phyloP scores from a whole-genome alignment of 495 filamentous ascomycete species.

The Penicillium macrosclerotiorum region DNA sequence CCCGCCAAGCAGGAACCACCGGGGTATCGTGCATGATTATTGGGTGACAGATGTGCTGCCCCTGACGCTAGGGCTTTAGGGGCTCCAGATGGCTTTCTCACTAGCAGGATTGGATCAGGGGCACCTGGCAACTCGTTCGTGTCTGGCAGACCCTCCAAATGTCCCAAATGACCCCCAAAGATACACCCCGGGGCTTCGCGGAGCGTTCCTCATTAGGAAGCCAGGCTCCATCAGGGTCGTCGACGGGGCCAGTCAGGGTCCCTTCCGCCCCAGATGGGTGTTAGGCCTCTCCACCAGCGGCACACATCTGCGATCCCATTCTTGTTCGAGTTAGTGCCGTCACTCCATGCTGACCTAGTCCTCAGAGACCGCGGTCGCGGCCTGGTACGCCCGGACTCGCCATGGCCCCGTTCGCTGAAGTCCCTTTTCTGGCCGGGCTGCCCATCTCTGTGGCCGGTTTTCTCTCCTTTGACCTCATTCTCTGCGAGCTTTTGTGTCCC shows the following conservation, averaged over 20 bases:
- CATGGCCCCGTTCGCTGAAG: neutral
- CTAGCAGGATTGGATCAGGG: slow-evolving; percentile 18
- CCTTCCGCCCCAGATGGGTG: neutral
- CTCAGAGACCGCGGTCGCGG: neutral
- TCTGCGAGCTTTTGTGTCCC: slow-evolving; percentile 30
- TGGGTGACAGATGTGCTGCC: slow-evolving; percentile 8
- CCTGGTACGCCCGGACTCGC: slow-evolving; percentile 1
- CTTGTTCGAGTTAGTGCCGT: slow-evolving; percentile 12
- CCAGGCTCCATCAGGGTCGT: slow-evolving; percentile 1
- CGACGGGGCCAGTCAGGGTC: slow-evolving; percentile 17
- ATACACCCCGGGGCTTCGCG: slow-evolving; percentile 5
- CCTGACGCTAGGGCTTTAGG: slow-evolving; percentile 22
- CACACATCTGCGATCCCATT: slow-evolving; percentile 5
- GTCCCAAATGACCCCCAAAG: neutral
- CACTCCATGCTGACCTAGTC: slow-evolving; percentile 6
- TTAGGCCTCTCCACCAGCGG: neutral
- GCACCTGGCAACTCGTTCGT: slow-evolving; percentile 1
- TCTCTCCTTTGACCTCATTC: slow-evolving; percentile 26
- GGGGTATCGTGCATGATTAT: slow-evolving; percentile 10
- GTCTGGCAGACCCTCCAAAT: neutral
- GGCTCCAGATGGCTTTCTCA: slow-evolving; percentile 8
- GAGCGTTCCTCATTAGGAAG: slow-evolving; percentile 2
- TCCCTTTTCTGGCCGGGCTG: slow-evolving; percentile 20
- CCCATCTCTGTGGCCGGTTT: slow-evolving; percentile 15
- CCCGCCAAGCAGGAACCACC: slow-evolving; percentile 29